phyloP scores from a whole-genome alignment of 2,329 filamentous ascomycete species.

The Huntiella savannae region DNA sequence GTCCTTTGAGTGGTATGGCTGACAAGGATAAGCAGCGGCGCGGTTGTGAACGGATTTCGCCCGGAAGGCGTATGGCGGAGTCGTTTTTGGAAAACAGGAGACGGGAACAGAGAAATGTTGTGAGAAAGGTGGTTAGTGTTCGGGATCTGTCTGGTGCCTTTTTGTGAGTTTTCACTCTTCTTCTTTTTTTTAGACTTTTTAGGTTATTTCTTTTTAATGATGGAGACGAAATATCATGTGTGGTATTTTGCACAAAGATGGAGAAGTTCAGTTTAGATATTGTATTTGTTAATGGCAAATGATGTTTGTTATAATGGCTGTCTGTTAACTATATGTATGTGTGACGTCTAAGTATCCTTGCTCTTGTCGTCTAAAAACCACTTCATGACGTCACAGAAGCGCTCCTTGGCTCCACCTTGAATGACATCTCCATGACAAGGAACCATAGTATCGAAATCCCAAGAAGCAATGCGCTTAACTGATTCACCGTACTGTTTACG shows the following conservation, averaged over 20 bases:
- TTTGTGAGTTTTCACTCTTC: constrained; percentile 3
- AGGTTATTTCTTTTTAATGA: neutral
- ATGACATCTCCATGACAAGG: constrained; percentile 90
- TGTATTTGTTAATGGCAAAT: no score
- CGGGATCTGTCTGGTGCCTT: constrained; percentile 10
- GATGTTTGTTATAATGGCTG: no score
- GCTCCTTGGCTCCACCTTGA: constrained; percentile 50
- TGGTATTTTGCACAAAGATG: neutral
- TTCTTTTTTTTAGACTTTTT: neutral
- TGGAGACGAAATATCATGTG: neutral
- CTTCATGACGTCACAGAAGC: constrained; percentile 59
- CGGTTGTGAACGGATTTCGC: constrained; percentile 5
- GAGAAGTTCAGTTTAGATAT: no score
- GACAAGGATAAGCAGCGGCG: neutral
- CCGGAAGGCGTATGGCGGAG: constrained; percentile 8
- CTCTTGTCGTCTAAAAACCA: constrained; percentile 46
- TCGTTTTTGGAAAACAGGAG: constrained; percentile 10
- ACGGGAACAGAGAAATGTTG: neutral
- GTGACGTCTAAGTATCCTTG: neutral
- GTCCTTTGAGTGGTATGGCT: neutral
- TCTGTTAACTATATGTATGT: neutral
- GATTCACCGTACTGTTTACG: constrained; percentile 23
- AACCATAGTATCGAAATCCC: constrained; percentile 73
- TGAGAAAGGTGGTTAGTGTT: neutral
- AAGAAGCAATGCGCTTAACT: constrained; percentile 47